A percentile compares a stretch with the other conserved stretches of the same genome.
Evolutionary conservation across 176 grass and related monocot genomes (phyloP).

Genomic region (Coix lacrymajobi): DNA sequence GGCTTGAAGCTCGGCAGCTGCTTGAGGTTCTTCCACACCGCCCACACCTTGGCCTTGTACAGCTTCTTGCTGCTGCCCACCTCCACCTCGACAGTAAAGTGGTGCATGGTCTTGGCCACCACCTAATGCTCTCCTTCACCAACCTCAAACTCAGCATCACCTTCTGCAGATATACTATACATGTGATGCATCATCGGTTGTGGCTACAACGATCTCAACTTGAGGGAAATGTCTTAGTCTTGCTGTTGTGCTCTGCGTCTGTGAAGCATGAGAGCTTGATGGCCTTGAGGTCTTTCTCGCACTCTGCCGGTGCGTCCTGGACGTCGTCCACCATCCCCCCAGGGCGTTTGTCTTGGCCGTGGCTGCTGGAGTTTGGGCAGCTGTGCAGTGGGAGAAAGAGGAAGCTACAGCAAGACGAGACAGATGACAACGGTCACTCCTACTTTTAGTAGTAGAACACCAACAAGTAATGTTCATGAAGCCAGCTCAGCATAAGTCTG

Average conservation of each 20-base stretch:
- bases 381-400: not conserved
- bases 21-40: slow-evolving; percentile 53
- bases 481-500: no score
- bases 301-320: slow-evolving; percentile 27
- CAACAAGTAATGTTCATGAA: no score
- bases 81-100: slow-evolving; percentile 57
- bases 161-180: slow-evolving; percentile 18
- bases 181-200: not conserved
- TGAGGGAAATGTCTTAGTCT: not conserved
- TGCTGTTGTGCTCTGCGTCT: slow-evolving; percentile 51
- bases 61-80: slow-evolving; percentile 33
- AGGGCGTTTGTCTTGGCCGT: not conserved
- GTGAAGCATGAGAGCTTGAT: slow-evolving; percentile 49
- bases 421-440: no score
- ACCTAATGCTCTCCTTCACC: slow-evolving; percentile 52
- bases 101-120: slow-evolving; percentile 45
- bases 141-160: slow-evolving; percentile 42
- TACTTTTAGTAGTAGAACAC: no score
- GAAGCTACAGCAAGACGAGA: not conserved
- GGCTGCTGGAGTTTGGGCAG: not conserved
- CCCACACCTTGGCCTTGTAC: slow-evolving; percentile 56
- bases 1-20: slow-evolving; percentile 52
- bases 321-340: not conserved
- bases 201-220: not conserved
- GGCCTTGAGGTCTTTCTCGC: slow-evolving; percentile 39